Conservation (phyloP, 495 filamentous ascomycete genomes). For the Mytilinidion resinicola region DNA sequence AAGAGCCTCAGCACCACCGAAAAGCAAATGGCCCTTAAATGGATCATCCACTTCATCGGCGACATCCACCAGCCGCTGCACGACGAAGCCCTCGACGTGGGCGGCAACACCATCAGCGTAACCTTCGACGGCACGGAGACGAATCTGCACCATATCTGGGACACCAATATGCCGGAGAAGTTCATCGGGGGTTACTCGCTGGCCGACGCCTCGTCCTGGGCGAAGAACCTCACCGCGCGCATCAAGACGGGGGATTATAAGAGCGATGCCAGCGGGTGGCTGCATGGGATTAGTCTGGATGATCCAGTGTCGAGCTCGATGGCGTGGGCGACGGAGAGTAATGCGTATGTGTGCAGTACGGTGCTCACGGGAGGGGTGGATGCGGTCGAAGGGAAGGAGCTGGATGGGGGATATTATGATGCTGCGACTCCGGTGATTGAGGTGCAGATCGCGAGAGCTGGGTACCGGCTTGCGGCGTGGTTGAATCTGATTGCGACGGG, state of each 20-base stretch:
- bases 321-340: slow-evolving; percentile 57
- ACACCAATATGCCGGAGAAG: slow-evolving; percentile 55
- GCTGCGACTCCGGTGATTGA: slow-evolving; percentile 58
- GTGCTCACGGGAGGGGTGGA: slow-evolving; percentile 52
- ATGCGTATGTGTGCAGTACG: slow-evolving; percentile 53
- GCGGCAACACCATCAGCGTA: slow-evolving; percentile 57
- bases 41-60: slow-evolving; percentile 56
- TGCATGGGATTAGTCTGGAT: slow-evolving; percentile 43
- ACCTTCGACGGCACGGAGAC: slow-evolving; percentile 41
- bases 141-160: slow-evolving; percentile 57
- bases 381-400: slow-evolving; percentile 50
- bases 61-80: slow-evolving; percentile 65
- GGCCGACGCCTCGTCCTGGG: slow-evolving; percentile 46
- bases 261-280: slow-evolving; percentile 40
- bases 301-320: slow-evolving; percentile 47
- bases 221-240: slow-evolving; percentile 42
- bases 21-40: slow-evolving; percentile 51
- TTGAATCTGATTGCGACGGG: slow-evolving; percentile 23
- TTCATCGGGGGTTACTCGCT: slow-evolving; percentile 47
- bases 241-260: slow-evolving; percentile 51
- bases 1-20: slow-evolving; percentile 34
- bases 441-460: slow-evolving; percentile 59
- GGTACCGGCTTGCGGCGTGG: slow-evolving; percentile 26
- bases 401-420: slow-evolving; percentile 58
- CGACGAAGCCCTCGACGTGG: slow-evolving; percentile 51